These are phyloP conservation scores for Orbilia oligospora DNA, from an alignment of 2,329 filamentous ascomycete genomes.

Conservation along the genomic window DNA sequence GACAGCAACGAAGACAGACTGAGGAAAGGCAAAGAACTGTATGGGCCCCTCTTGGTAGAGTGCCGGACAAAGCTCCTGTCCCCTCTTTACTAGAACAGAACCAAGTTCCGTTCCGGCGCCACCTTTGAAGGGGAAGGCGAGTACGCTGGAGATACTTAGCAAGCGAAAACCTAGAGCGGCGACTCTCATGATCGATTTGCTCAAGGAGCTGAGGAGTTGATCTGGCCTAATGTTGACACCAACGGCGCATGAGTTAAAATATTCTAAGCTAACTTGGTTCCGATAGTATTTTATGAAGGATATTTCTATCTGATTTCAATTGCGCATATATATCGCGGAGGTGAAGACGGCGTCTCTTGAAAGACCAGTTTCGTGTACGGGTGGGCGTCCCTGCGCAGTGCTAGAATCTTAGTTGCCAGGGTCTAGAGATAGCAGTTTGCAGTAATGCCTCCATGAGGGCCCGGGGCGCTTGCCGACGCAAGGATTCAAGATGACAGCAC, in stretches of 20 bases:
- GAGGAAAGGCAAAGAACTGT: conserved; percentile 39
- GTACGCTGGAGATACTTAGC: conserved; percentile 19
- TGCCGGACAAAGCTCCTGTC: conserved; percentile 39
- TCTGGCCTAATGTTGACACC: too few species aligned
- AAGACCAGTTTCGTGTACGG: too few species aligned
- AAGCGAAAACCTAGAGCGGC: neutral
- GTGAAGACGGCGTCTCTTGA: too few species aligned
- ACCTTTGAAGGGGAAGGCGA: conserved; percentile 7
- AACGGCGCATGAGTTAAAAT: too few species aligned
- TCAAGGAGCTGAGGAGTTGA: neutral
- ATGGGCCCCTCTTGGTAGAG: conserved; percentile 39
- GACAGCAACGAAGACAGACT: conserved; percentile 31
- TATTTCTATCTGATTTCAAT: too few species aligned
- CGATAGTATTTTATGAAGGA: too few species aligned
- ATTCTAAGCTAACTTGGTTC: too few species aligned
- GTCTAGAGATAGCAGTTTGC: neutral
- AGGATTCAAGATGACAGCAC: neutral
- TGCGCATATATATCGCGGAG: too few species aligned
- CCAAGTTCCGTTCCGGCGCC: neutral
- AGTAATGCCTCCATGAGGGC: neutral
- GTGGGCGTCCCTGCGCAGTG: too few species aligned
- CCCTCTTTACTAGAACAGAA: conserved; percentile 32
- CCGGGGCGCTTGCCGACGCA: neutral
- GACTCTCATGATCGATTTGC: neutral
- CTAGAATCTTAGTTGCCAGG: too few species aligned